A percentile compares a stretch with the other conserved stretches of the same genome.
These are phyloP conservation scores for Cercis canadensis DNA, from an alignment of 306 rosid genomes.

Conservation along the genomic window DNA sequence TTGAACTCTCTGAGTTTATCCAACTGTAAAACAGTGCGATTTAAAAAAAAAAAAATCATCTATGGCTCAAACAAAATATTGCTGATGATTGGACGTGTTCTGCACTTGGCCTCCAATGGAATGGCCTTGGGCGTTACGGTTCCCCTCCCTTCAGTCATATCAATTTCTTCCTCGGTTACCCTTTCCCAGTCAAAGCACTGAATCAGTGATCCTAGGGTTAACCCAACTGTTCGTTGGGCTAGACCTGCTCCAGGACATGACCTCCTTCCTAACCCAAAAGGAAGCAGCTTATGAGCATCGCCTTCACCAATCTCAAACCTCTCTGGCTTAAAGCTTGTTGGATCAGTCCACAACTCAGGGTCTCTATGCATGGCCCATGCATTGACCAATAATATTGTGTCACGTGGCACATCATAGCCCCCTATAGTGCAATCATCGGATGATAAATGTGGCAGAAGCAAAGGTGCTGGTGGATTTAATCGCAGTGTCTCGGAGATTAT, in stretches of 20 bases:
- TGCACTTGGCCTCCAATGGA: conserved; percentile 61
- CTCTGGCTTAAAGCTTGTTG: conserved; percentile 29
- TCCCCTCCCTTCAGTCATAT: conserved; percentile 29
- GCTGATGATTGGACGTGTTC: conserved; percentile 43
- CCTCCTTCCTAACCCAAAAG: conserved; percentile 24
- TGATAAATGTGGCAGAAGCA: conserved; percentile 37
- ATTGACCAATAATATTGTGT: conserved; percentile 36
- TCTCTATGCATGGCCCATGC: conserved; percentile 44
- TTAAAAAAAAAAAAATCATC: neutral
- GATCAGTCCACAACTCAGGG: conserved; percentile 11
- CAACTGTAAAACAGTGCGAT: neutral
- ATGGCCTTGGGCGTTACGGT: conserved; percentile 34
- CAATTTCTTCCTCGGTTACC: conserved; percentile 1
- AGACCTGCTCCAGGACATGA: conserved; percentile 17
- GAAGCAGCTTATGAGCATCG: conserved; percentile 11
- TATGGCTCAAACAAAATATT: neutral
- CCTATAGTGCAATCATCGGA: conserved; percentile 24
- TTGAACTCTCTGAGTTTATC: too few species aligned
- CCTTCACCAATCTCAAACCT: conserved; percentile 26
- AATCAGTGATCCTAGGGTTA: conserved; percentile 3
- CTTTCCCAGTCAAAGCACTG: conserved; percentile 36
- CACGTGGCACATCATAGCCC: conserved; percentile 35
- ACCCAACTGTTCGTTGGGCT: neutral
- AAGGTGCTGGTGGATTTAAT: conserved; percentile 30
- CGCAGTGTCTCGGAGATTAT: conserved; percentile 36